A percentile compares a stretch with the other conserved stretches of the same genome.
These are phyloP conservation scores for Pharnaceum exiguum DNA, from an alignment of 148 eudicot species.

Conservation along the genomic window DNA sequence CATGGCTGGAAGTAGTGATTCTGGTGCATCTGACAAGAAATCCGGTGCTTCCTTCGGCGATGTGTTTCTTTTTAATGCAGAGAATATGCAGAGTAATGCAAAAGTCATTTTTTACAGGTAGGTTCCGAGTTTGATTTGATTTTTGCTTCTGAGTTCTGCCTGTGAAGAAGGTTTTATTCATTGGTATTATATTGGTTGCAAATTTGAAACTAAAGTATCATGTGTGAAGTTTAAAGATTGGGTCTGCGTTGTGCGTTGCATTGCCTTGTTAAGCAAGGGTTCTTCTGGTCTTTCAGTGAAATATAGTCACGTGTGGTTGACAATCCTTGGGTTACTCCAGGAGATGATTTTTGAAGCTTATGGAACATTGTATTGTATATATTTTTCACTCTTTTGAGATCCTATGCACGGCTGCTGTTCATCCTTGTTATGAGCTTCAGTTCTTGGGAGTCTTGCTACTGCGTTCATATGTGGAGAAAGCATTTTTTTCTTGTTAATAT, in stretches of 20 bases:
- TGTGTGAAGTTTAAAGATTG: no score
- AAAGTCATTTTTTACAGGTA: conserved; percentile 80
- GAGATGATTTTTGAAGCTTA: no score
- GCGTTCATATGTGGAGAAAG: background rate
- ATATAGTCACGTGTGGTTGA: no score
- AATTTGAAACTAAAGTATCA: background rate
- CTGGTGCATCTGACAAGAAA: conserved; percentile 48
- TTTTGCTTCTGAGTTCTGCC: background rate
- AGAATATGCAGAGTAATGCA: conserved; percentile 72
- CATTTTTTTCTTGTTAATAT: background rate
- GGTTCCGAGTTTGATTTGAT: background rate
- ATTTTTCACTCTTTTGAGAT: no score
- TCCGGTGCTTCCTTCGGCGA: conserved; percentile 42
- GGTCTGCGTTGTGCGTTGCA: no score
- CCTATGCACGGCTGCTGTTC: no score
- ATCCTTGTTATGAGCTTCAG: no score
- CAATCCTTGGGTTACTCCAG: no score
- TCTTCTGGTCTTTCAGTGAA: no score
- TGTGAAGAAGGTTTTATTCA: background rate
- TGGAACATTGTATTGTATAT: no score
- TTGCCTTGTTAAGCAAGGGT: no score
- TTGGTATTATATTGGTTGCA: background rate
- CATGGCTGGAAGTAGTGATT: conserved; percentile 65
- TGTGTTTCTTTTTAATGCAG: conserved; percentile 64
- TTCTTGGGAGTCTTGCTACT: no score